A percentile compares a stretch with the other conserved stretches of the same genome.
These are phyloP conservation scores for Clarireedia sp. DNA, from an alignment of 2,329 filamentous ascomycete genomes.

Conservation along the genomic window DNA sequence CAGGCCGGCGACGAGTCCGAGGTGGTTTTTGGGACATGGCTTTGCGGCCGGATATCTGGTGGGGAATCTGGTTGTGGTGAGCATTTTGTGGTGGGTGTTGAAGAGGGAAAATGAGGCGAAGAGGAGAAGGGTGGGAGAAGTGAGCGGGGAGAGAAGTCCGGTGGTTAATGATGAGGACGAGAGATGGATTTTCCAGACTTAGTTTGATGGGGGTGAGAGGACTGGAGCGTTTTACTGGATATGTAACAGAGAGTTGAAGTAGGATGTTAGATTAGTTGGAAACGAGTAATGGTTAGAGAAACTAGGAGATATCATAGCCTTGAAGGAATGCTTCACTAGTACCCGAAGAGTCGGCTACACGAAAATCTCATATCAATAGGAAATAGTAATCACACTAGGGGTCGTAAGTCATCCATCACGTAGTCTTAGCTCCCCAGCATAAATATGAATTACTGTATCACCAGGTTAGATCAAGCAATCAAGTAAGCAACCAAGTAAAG, in stretches of 20 bases:
- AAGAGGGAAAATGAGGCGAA: constrained; percentile 50
- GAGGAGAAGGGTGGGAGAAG: constrained; percentile 37
- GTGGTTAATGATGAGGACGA: constrained; percentile 51
- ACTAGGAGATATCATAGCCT: too few relatives aligned
- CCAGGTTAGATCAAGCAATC: too few relatives aligned
- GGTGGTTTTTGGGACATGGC: constrained; percentile 58
- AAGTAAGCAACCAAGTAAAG: too few relatives aligned
- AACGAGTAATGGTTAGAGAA: too few relatives aligned
- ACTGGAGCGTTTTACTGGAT: background rate
- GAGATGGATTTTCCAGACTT: constrained; percentile 54
- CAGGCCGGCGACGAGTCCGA: constrained; percentile 48
- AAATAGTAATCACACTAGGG: too few relatives aligned
- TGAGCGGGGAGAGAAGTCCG: constrained; percentile 47
- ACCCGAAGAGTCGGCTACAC: too few relatives aligned
- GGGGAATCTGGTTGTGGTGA: constrained; percentile 48
- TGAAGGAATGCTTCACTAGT: too few relatives aligned
- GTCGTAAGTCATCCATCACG: too few relatives aligned
- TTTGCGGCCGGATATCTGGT: constrained; percentile 58
- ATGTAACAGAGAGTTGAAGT: background rate
- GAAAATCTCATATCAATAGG: too few relatives aligned
- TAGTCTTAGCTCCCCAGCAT: too few relatives aligned
- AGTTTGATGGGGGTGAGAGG: background rate
- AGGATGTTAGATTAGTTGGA: background rate
- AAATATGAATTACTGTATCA: too few relatives aligned
- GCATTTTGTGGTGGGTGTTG: constrained; percentile 45